Base-by-base conservation (phyloP, 2,329 filamentous ascomycete species). In the Sordariomycetes sp. region DNA sequence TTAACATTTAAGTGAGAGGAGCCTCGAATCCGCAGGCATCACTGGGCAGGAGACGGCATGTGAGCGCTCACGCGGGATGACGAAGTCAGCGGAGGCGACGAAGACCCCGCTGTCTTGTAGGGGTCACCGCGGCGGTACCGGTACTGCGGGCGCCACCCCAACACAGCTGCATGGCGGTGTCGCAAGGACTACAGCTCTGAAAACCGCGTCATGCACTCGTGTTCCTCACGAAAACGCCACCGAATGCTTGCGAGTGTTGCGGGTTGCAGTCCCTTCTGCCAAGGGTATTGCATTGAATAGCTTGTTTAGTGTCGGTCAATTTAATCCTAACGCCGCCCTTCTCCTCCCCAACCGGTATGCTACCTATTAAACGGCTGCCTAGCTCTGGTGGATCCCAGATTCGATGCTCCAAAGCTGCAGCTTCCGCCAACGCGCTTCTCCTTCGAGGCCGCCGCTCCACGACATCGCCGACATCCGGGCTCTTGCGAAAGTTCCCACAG, bases 201-300 rank as follows among this genome's bases (percentile, higher is more conserved):
- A 20, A 51, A 48, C 54, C 51, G 53, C 53, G 52, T 56, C 54
- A 56, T 59, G 58, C 59, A 58, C 58, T 61, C 57, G 58, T 54
- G 61, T 53, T 25, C 53, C 46, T 8, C 10, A 50, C 46, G 20
- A 12, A 22, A 22, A 50, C 46, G 46, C 46, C 46, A 24, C 46
- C 20, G 20, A 4, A 20, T 20, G 8, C 11, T 12, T 14, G 46
- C 46, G 22, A 24, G 22, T 4, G 14, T 14, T 50, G 12, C 46
- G 2, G 5, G 18, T 46, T 46, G 7, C 20, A 24, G 20, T 3
- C 12, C n/a, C 20, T 22, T 20, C 46, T 24, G 3, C n/a, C 18
- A 50, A 24, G 10, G 12, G 46, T 14, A 50, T 50, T 50, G 20
- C 46, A 50, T 20, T 50, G n/a, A 50, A 22, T 24, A 50, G 46